Base-by-base conservation (phyloP, 2,329 filamentous ascomycete species). In the Colletotrichum eremochloae region DNA sequence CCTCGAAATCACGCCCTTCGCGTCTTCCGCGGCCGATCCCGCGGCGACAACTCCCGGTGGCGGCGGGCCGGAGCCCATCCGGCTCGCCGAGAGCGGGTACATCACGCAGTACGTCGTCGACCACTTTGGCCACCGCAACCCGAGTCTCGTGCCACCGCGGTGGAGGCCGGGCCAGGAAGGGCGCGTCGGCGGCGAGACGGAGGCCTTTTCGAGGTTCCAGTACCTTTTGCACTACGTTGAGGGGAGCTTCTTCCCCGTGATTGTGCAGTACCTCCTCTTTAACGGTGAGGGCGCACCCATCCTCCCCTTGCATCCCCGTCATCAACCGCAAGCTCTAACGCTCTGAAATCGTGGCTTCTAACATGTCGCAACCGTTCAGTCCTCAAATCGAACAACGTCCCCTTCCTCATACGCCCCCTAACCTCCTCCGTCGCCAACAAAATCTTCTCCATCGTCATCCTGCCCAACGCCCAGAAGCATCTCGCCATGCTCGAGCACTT, bases 61-160 rank as follows among this genome's bases (percentile, higher is more conserved):
- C 11, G 50, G 33, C 15, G 44, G 36, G 6, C 75, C 62, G 2
- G 79, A 87, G 75, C 84, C 87, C 3, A 77, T 89, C 14, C 88
- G 96, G 0, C 84, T 98, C 56, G 94, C 94, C 12, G 96, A 98
- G 83, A 96, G 92, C 61, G 94, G 89, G 5, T 88, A 92, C 70
- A 96, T 98, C 76, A 86, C 90, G n/a, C 93, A 97, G 83, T 98
- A 97, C 80, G 85, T 98, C 33, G 88, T 90, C 77, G 93, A 96
- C 62, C 87, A 91, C 77, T 89, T 86, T 67, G 79, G 80, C 14
- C 53, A 55, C 29, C 79, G 82, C 63, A 84, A 82, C 44, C 83
- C 81, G 66, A 83, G 79, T 2, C 80, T 91, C 65, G 79, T 89
- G 70, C 90, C 89, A 2, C 79, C 80, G 76, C 82, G 84, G 70